phyloP scores from a whole-genome alignment of 164 flowering plant species.

The Cinnamomum micranthum region DNA sequence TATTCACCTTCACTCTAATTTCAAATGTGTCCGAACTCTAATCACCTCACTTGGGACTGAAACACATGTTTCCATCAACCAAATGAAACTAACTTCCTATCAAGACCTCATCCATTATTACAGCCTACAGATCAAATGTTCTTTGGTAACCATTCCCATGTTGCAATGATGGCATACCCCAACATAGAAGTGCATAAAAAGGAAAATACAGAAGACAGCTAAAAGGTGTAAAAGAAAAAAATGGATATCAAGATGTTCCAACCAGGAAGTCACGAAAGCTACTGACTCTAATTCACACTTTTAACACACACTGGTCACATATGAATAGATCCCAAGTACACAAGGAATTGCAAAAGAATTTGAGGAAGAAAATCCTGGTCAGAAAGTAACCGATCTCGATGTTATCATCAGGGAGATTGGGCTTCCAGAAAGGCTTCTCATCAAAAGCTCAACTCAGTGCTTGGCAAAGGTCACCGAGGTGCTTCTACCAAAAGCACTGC shows the following conservation, averaged over 20 bases:
- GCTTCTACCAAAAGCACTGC: conserved; percentile 10
- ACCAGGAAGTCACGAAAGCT: neutral
- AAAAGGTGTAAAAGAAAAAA: neutral
- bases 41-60: too few relatives aligned
- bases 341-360: neutral
- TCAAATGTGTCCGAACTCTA: too few relatives aligned
- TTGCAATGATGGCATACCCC: neutral
- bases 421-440: conserved; percentile 19
- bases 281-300: neutral
- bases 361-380: conserved; percentile 7
- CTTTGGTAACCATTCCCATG: neutral
- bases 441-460: conserved; percentile 14
- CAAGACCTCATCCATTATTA: too few relatives aligned
- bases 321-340: neutral
- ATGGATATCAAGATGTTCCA: neutral
- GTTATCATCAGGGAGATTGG: conserved; percentile 15
- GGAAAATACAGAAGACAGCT: neutral
- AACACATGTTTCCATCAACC: too few relatives aligned
- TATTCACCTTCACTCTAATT: too few relatives aligned
- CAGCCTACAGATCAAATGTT: too few relatives aligned
- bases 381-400: conserved; percentile 25
- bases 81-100: too few relatives aligned
- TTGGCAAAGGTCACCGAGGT: conserved; percentile 10
- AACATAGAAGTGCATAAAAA: neutral
- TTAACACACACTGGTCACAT: neutral